Evolutionary conservation across 768 basidiomycete genomes (phyloP), one percentile per base, ranked within the genome.

Genomic region (Hebeloma cylindrosporum): DNA sequence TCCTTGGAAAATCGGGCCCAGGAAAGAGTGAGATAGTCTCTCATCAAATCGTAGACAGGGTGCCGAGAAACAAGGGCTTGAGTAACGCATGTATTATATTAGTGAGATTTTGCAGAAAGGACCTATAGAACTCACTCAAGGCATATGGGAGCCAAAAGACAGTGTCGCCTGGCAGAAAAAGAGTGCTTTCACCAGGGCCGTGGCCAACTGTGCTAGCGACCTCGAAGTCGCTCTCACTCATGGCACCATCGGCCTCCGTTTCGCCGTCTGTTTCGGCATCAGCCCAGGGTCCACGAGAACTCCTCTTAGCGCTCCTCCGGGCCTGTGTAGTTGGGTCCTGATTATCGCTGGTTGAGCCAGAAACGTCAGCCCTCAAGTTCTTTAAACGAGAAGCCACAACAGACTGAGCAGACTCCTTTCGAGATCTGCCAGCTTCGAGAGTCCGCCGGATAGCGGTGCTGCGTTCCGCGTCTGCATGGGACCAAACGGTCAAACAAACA

Each of bases 121-220:
- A 25, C 47, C 28, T 32, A 47, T 51, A 14, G 18, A 13, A 74
- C 85, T 64, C 59, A 91, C 91, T 92, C 29, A 96, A 70, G 1
- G 89, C 87, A 59, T 94, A 95, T 3, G 94, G 94, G 28, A 96
- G 76, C 94, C 93, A 96, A 59, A 94, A 93, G 22, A 92, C 90
- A 11, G 90, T 88, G 56, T 93, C 90, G 1, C 87, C 88, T 1
- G 90, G 89, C 21, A 93, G 71, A 69, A 93, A 93, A 25, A 93
- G 70, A 3, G 90, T 92, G 61, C 89, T 92, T 65, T 90, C 90
- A 5, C 91, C 88, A 18, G 88, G 88, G 6, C 82, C 85, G 60
- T 88, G 86, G 7, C 87, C 86, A 22, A 85, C 69, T 5, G 85
- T 87, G 58, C 88, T 91, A 3, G 85, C 84, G 30, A 81, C 80